Conservation (phyloP, 371 early-diverging fungal genomes). For the Conidiobolus incongruus region DNA sequence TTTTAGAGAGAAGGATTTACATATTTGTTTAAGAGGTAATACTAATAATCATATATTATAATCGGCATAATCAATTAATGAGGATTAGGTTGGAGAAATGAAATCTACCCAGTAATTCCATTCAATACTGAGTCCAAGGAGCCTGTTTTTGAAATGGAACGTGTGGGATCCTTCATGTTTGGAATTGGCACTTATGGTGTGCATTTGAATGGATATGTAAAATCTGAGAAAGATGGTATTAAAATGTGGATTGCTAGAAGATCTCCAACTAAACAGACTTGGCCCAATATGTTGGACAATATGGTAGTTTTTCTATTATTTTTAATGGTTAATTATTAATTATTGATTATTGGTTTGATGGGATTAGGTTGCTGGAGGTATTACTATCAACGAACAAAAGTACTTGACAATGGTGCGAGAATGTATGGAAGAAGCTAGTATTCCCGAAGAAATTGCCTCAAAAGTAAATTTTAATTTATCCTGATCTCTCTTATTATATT, state of each 20-base stretch:
- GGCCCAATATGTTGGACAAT: slow-evolving; percentile 72
- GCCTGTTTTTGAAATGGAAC: slow-evolving; percentile 43
- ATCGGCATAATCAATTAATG: no score
- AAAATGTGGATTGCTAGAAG: slow-evolving; percentile 76
- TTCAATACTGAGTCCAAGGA: slow-evolving; percentile 9
- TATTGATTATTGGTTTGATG: neutral
- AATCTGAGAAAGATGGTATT: slow-evolving; percentile 13
- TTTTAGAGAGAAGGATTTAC: no score
- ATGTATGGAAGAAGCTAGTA: slow-evolving; percentile 73
- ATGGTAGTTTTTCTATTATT: slow-evolving; percentile 18
- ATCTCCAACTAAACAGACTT: slow-evolving; percentile 53
- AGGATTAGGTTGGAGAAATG: slow-evolving; percentile 55
- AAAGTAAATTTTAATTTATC: slow-evolving; percentile 9
- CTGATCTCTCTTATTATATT: neutral
- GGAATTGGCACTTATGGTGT: slow-evolving; percentile 57
- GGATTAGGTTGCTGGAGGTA: slow-evolving; percentile 43
- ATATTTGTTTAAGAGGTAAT: no score
- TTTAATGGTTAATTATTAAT: neutral
- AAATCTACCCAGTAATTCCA: slow-evolving; percentile 60
- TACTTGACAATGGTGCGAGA: slow-evolving; percentile 57
- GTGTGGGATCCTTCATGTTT: slow-evolving; percentile 53
- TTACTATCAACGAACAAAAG: slow-evolving; percentile 33
- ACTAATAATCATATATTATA: no score
- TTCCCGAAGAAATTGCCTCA: slow-evolving; percentile 26
- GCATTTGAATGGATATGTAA: slow-evolving; percentile 56